phyloP scores from a whole-genome alignment of 2,329 filamentous ascomycete species.

The Cytospora piceicola region DNA sequence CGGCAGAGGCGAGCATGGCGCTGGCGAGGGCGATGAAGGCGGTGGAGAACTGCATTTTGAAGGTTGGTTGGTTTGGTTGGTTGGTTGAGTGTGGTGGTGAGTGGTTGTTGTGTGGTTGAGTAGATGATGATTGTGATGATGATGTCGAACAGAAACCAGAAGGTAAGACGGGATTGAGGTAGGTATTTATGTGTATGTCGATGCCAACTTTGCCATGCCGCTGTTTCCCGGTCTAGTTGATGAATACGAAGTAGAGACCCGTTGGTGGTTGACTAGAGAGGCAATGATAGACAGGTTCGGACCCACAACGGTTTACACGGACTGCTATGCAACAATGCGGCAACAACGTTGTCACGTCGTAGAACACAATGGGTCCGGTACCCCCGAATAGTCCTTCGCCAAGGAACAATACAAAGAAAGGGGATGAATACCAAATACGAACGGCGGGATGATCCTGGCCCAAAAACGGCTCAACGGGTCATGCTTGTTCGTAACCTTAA shows the following conservation, averaged over 20 bases:
- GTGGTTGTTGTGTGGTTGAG: slow-evolving; percentile 7
- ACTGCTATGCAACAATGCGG: not conserved
- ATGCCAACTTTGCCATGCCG: not conserved
- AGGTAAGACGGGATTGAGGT: not conserved
- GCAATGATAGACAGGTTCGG: not conserved
- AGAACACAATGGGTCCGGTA: not conserved
- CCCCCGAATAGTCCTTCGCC: not conserved
- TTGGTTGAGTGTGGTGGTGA: slow-evolving; percentile 11
- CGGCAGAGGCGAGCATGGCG: slow-evolving; percentile 24
- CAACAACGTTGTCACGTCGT: not conserved
- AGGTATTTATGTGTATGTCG: not conserved
- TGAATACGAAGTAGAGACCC: not conserved
- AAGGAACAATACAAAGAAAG: not conserved
- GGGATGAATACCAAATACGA: not conserved
- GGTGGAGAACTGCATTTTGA: slow-evolving; percentile 31
- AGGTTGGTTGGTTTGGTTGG: slow-evolving; percentile 9
- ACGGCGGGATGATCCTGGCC: not conserved
- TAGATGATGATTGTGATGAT: slow-evolving; percentile 11
- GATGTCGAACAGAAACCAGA: not conserved
- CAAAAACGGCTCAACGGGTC: not conserved
- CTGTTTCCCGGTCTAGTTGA: not conserved
- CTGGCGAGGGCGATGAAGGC: slow-evolving; percentile 24
- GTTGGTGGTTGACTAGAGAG: not conserved
- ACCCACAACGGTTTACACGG: not conserved
- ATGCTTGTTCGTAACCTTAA: slow-evolving; percentile 3